Conservation (phyloP, 1,284 basidiomycete species). For the Gastroboletus turbinatus region DNA sequence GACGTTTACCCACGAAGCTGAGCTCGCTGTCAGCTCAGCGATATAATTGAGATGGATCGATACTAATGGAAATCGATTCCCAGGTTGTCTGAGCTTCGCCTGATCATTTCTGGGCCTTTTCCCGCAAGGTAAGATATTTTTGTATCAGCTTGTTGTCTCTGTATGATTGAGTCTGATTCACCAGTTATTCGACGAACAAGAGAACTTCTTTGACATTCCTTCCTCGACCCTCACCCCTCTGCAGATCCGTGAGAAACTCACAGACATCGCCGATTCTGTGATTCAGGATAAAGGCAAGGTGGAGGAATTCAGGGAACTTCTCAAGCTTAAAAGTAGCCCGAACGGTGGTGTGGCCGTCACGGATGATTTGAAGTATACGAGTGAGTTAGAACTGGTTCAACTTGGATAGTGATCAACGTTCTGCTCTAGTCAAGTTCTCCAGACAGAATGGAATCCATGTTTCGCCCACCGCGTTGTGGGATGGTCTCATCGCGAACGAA, state of each 20-base stretch:
- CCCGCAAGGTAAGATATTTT: conserved; percentile 53
- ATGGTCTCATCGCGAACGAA: conserved; percentile 78
- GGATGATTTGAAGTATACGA: conserved; percentile 83
- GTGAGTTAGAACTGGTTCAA: conserved; percentile 41
- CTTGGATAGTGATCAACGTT: neutral
- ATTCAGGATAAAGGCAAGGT: conserved; percentile 46
- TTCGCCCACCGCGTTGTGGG: conserved; percentile 85
- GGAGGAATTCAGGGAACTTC: conserved; percentile 57
- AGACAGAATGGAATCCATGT: conserved; percentile 93
- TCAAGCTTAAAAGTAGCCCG: conserved; percentile 60
- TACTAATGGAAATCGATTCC: neutral
- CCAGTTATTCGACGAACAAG: conserved; percentile 77
- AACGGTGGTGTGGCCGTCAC: conserved; percentile 80
- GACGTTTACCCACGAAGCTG: conserved; percentile 79
- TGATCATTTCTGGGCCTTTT: conserved; percentile 77
- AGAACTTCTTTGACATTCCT: conserved; percentile 78
- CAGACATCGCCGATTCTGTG: conserved; percentile 52
- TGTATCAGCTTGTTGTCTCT: neutral
- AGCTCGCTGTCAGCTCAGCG: conserved; percentile 60
- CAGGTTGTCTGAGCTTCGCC: conserved; percentile 69
- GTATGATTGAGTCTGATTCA: conserved; percentile 4
- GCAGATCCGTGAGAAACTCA: conserved; percentile 77
- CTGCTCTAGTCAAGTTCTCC: conserved; percentile 72
- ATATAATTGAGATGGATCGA: neutral
- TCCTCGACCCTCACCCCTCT: conserved; percentile 67